Evolutionary conservation across 164 flowering plant species (phyloP).

Genomic region (Malania oleifera): DNA sequence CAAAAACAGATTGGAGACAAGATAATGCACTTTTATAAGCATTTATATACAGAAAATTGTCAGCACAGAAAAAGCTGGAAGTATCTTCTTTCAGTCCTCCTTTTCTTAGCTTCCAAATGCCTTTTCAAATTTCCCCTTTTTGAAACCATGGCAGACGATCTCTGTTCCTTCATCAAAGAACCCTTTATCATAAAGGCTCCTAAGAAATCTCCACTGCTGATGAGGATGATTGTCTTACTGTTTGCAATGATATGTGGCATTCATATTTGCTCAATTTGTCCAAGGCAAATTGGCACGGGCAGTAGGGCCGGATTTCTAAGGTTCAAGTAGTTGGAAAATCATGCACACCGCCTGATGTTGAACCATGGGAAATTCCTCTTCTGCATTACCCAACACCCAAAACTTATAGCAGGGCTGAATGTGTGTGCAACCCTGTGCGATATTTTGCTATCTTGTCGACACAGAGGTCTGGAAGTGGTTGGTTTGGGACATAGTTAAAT

Average conservation of each 20-base stretch:
- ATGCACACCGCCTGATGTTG: conserved; percentile 26
- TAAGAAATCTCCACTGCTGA: conserved; percentile 43
- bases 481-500: conserved; percentile 71
- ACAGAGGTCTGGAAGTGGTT: conserved; percentile 79
- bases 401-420: conserved; percentile 48
- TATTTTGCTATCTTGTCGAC: conserved; percentile 59
- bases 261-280: conserved; percentile 42
- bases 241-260: conserved; percentile 47
- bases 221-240: conserved; percentile 41
- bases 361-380: conserved; percentile 37
- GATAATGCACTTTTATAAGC: no score
- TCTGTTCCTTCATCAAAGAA: conserved; percentile 34
- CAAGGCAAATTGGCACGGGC: conserved; percentile 33
- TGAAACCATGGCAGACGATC: conserved; percentile 40
- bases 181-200: conserved; percentile 25
- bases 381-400: conserved; percentile 44
- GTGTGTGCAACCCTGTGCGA: conserved; percentile 59
- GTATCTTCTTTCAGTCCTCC: no score
- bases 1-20: no score
- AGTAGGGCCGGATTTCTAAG: conserved; percentile 17
- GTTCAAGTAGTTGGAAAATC: conserved; percentile 25
- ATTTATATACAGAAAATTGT: no score
- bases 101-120: conserved; percentile 27
- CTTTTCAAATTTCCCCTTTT: conserved; percentile 15
- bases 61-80: no score